phyloP scores from a whole-genome alignment of 345 rosid genomes.

The Clausena lansium region DNA sequence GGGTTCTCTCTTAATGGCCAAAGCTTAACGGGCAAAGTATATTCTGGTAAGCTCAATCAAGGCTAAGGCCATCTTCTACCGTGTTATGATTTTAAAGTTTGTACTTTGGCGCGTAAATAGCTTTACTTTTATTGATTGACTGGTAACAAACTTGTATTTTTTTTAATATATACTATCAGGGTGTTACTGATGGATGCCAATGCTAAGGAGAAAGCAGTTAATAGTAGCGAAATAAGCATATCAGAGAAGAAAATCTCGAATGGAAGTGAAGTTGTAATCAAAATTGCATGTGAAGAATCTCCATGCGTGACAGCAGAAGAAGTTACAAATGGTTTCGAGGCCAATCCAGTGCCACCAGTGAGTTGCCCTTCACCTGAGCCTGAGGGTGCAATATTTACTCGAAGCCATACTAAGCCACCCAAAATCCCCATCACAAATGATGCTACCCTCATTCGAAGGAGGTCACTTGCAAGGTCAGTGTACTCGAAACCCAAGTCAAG shows the following conservation, averaged over 20 bases:
- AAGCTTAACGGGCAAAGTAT: background rate
- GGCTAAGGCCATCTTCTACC: background rate
- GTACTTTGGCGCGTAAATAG: conserved; percentile 6
- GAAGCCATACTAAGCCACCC: conserved; percentile 63
- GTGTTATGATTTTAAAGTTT: background rate
- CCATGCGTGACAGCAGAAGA: conserved; percentile 22
- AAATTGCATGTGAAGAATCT: conserved; percentile 44
- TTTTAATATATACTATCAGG: background rate
- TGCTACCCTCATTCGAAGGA: conserved; percentile 35
- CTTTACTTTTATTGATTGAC: background rate
- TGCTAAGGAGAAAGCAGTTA: conserved; percentile 13
- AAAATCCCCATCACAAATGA: conserved; percentile 40
- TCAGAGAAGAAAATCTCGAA: conserved; percentile 36
- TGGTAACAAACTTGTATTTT: background rate
- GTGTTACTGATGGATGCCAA: conserved; percentile 23
- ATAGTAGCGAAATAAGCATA: conserved; percentile 30
- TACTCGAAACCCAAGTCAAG: conserved; percentile 83
- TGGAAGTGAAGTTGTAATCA: conserved; percentile 52
- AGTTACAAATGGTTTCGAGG: conserved; percentile 17
- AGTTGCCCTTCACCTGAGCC: conserved; percentile 37
- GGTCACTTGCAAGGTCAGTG: conserved; percentile 48
- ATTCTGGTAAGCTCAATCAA: background rate
- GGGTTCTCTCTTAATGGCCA: background rate
- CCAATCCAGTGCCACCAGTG: conserved; percentile 32
- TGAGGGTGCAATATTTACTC: conserved; percentile 36